A percentile compares a stretch with the other conserved stretches of the same genome.
Evolutionary conservation across 2,329 filamentous ascomycete genomes (phyloP).

Genomic region (Massarina eburnea): DNA sequence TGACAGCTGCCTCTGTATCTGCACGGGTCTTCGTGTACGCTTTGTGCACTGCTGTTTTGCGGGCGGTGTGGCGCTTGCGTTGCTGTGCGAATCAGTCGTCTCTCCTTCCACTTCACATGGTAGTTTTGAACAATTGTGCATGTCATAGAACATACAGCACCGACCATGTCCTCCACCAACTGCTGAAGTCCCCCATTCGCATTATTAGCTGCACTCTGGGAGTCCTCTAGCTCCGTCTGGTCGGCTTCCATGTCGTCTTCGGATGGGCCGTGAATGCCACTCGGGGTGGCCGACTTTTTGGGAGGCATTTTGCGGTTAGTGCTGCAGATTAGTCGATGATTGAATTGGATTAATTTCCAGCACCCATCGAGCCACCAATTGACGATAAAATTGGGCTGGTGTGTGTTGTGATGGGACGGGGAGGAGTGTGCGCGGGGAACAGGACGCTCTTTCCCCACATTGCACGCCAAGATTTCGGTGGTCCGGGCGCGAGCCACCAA

Average conservation of each 20-base stretch:
- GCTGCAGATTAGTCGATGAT: slow-evolving; percentile 15
- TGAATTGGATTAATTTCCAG: slow-evolving; percentile 1
- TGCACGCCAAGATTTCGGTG: slow-evolving; percentile 31
- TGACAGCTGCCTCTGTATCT: slow-evolving; percentile 19
- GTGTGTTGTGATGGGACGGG: neutral
- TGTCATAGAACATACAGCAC: slow-evolving; percentile 20
- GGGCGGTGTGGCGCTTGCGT: slow-evolving; percentile 25
- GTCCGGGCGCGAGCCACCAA: slow-evolving; percentile 24
- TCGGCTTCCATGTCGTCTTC: slow-evolving; percentile 7
- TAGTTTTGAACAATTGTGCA: neutral
- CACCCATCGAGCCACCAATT: too few species aligned
- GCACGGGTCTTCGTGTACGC: slow-evolving; percentile 16
- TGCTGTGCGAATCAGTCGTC: slow-evolving; percentile 21
- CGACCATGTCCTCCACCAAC: slow-evolving; percentile 24
- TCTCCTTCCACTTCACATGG: too few species aligned
- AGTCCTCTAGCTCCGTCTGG: slow-evolving; percentile 7
- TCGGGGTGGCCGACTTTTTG: too few species aligned
- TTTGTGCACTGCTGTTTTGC: slow-evolving; percentile 22
- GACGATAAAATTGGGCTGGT: too few species aligned
- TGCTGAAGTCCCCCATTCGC: slow-evolving; percentile 9
- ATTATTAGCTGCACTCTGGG: neutral
- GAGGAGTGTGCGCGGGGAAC: slow-evolving; percentile 1
- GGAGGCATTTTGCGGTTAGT: slow-evolving; percentile 8
- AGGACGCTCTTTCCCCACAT: slow-evolving; percentile 18
- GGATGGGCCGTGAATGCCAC: too few species aligned